Base-by-base conservation (phyloP, 345 rosid species). In the Cardiospermum halicacabum region DNA sequence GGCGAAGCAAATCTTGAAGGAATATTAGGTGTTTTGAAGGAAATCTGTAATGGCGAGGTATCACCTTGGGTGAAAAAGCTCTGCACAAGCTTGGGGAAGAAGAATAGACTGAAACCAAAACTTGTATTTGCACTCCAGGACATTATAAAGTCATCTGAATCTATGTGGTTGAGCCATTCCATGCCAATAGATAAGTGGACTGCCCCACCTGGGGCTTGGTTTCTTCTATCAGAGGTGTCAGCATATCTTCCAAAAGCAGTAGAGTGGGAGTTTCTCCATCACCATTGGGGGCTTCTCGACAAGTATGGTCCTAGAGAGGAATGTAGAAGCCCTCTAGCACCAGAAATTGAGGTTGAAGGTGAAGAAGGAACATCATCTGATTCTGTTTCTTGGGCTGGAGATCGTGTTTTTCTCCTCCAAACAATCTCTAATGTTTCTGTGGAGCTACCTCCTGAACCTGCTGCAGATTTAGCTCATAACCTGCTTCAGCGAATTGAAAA, bases 131-230 rank as follows among this genome's bases (percentile, higher is more conserved):
- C 95, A 2, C 82, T 94, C 71, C 97, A 94, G 78, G 78, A 72
- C 61, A 84, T 91, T 60, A 91, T 94, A 68, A 87, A 72, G 68
- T 69, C 81, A 56, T 94, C 93, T 32, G 95, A 91, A 77, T 80
- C 88, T 73, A 66, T 82, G n/a, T 94, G 97, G 99, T 71, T 87
- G 75, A 82, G 79, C 54, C 80, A 76, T 37, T 87, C 85, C 36
- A 64, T 74, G 90, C 85, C 96, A 2, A 84, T 88, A 13, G 81
- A 84, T 54, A 86, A 82, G 77, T 91, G 99, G 99, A 85, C 91
- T 39, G 97, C 97, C 30, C 96, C 97, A 66, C 72, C 85, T 43
- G 99, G 99, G 75, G 88, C 95, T 67, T 91, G 99, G 99, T 72
- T 94, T 73, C 97, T 94, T 78, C 83, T 94, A n/a, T 85, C 97